Evolutionary conservation across 2,329 filamentous ascomycete species (phyloP), one percentile per base, ranked within the genome.

Genomic region (Lachnellula occidentalis): DNA sequence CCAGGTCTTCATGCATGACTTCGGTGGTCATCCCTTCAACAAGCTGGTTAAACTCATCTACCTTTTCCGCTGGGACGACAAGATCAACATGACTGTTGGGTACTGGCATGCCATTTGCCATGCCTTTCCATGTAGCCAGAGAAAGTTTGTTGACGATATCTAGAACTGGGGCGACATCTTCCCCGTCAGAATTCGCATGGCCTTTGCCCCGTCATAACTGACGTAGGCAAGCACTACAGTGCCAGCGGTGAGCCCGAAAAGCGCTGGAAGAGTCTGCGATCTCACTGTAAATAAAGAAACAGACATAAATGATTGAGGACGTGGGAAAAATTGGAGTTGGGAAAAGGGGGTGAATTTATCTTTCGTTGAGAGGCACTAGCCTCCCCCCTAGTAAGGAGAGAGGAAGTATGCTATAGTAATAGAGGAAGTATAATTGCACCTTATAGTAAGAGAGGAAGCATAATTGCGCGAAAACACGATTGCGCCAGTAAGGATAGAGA

Each of bases 1-100:
- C 74, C 5, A 78, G 66, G 61, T 78, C 67, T 34, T 70, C 68
- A 54, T 77, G 73, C 66, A 78, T 70, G 15, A 71, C 59, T 45
- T 69, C 64, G 4, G 60, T 63, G 24, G 67, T 63, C 34, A 74
- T 61, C 14, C 64, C 67, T 19, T 59, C 55, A 1, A 61, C 62
- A 15, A 72, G 60, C n/a, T 67, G 61, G 45, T 74, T 61, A 56
- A 77, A 76, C 6, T 66, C 67, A 1, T 63, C 60, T 19, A 74
- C 53, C 36, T 74, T 67, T 9, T 69, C 65, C 12, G 69, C 70
- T 14, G 73, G 65, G 49, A 77, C 66, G n/a, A 73, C 69, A 45
- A 77, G 61, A 57, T 77, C 75, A 45, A 74, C 70, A 56, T 71
- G 64, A 2, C 60, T 62, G 37, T 64, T 64, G 14, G 61, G 37